Percentiles rank a stretch among this genome's conserved stretches.
phyloP scores from a whole-genome alignment of 75 land plant species.

The Selaginella moellendorffii region DNA sequence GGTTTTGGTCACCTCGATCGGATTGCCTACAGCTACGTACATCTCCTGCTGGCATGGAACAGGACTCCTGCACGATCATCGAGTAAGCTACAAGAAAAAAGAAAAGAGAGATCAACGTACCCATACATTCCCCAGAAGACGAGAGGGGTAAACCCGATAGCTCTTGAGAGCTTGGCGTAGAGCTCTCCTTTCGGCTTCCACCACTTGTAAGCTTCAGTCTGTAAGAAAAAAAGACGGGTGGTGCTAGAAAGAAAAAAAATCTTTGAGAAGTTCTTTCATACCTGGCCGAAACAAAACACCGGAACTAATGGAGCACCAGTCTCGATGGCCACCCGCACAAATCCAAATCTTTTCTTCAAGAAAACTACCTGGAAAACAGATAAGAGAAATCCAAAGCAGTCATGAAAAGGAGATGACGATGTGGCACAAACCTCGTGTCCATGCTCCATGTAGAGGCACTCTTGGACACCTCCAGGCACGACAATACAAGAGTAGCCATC shows the following conservation, averaged over 20 bases:
- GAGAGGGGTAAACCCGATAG: slow-evolving; percentile 60
- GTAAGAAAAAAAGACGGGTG: slow-evolving; percentile 5
- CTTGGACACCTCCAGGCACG: slow-evolving; percentile 86
- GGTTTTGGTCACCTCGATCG: slow-evolving; percentile 56
- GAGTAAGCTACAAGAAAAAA: too few relatives aligned
- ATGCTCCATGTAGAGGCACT: slow-evolving; percentile 57
- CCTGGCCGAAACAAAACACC: slow-evolving; percentile 91
- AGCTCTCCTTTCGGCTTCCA: slow-evolving; percentile 82
- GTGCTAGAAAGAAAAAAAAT: background rate
- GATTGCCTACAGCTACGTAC: slow-evolving; percentile 75
- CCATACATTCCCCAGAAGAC: slow-evolving; percentile 84
- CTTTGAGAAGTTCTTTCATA: too few relatives aligned
- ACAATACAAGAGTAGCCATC: slow-evolving; percentile 68
- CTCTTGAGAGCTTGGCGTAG: slow-evolving; percentile 40
- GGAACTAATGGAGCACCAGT: slow-evolving; percentile 75
- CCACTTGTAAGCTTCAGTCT: slow-evolving; percentile 36
- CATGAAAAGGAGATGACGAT: too few relatives aligned
- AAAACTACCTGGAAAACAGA: slow-evolving; percentile 43
- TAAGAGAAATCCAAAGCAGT: too few relatives aligned
- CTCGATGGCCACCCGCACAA: slow-evolving; percentile 82
- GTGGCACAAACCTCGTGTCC: slow-evolving; percentile 45
- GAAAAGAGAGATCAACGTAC: slow-evolving; percentile 21
- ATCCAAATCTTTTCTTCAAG: slow-evolving; percentile 64
- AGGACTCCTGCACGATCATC: too few relatives aligned
- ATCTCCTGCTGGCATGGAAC: slow-evolving; percentile 52